A percentile compares a stretch with the other conserved stretches of the same genome.
Conservation (phyloP, 1,284 basidiomycete species). For the Ceratobasidium sp. region DNA sequence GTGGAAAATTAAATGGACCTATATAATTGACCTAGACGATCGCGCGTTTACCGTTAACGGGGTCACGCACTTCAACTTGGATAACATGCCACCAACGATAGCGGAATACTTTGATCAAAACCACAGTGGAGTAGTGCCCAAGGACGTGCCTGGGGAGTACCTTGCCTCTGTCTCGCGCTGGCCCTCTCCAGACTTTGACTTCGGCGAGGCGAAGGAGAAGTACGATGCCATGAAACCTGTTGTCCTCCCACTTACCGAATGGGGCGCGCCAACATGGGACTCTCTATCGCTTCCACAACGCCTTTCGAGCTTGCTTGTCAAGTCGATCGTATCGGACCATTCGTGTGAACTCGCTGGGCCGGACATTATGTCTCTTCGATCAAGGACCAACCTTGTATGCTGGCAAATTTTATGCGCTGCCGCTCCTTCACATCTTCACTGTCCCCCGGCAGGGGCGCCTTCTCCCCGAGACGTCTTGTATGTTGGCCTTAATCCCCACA, state of each 20-base stretch:
- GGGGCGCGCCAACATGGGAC: constrained; percentile 1
- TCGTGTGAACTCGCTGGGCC: no score
- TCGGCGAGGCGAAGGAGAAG: neutral
- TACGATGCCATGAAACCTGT: neutral
- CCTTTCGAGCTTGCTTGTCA: neutral
- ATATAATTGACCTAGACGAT: constrained; percentile 13
- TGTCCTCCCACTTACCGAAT: neutral
- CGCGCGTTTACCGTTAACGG: constrained; percentile 3
- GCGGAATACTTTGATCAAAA: no score
- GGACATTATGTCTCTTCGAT: no score
- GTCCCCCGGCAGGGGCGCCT: neutral
- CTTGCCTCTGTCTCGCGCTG: neutral
- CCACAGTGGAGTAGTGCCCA: no score
- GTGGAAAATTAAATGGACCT: neutral
- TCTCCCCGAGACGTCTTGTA: no score
- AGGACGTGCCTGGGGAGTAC: neutral
- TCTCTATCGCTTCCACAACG: neutral
- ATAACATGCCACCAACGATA: constrained; percentile 21
- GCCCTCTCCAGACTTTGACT: neutral
- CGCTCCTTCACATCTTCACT: constrained; percentile 10
- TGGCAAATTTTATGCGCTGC: constrained; percentile 6
- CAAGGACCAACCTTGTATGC: no score
- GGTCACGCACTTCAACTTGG: neutral
- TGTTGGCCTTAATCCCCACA: neutral
- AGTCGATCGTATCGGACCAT: neutral